phyloP scores from a whole-genome alignment of 345 rosid genomes.

The Murraya koenigii region DNA sequence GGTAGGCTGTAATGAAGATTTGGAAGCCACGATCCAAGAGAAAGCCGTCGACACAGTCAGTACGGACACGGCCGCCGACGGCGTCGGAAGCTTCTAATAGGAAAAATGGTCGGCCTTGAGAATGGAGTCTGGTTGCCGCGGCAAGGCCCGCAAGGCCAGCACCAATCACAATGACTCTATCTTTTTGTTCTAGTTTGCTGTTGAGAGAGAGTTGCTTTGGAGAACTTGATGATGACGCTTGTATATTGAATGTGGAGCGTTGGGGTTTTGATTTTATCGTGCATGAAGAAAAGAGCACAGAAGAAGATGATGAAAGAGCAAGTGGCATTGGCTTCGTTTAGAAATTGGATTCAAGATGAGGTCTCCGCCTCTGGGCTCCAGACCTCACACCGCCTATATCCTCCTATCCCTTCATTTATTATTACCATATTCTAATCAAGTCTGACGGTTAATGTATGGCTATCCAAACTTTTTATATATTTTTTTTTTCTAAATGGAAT shows the following conservation, averaged over 20 bases:
- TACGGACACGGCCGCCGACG: conserved; percentile 88
- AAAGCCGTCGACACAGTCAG: conserved; percentile 77
- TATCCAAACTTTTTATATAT: no score
- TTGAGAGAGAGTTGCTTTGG: conserved; percentile 18
- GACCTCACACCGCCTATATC: no score
- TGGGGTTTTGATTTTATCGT: conserved; percentile 1
- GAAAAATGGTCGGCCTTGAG: conserved; percentile 58
- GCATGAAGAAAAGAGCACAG: conserved; percentile 2
- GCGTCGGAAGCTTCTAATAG: conserved; percentile 79
- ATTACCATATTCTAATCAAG: no score
- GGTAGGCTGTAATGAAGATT: conserved; percentile 91
- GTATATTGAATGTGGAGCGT: not conserved
- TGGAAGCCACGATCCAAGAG: conserved; percentile 94
- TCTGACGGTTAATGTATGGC: no score
- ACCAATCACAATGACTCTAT: conserved; percentile 65
- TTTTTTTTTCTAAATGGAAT: no score
- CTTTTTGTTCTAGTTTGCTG: conserved; percentile 9
- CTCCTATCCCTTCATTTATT: no score
- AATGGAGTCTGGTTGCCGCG: conserved; percentile 66
- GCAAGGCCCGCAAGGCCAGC: conserved; percentile 93
- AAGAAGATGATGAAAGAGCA: not conserved
- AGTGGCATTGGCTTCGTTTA: conserved; percentile 20
- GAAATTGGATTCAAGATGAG: no score
- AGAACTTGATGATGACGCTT: conserved; percentile 7
- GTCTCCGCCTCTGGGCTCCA: no score